Evolutionary conservation across 2,329 filamentous ascomycete species (phyloP), one percentile per base, ranked within the genome.

Genomic region (Aspergillus pseudoglaucus): DNA sequence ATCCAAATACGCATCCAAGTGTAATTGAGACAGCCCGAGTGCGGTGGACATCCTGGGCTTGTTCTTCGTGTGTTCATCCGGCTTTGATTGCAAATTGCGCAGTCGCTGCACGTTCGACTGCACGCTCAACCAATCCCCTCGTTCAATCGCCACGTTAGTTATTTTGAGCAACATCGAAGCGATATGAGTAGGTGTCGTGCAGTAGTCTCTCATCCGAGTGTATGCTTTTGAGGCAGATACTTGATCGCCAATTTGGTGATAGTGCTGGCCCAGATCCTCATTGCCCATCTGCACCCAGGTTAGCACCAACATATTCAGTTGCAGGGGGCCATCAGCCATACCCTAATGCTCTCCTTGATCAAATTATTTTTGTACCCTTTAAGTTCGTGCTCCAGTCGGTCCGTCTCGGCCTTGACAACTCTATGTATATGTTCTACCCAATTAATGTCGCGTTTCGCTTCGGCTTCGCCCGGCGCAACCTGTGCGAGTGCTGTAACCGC

Each of bases 321-420:
- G 27, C 45, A 10, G 5, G 32, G 40, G 22, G 20, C 17, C 37
- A 4, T 27, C 27, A 46, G 37, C 62, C 79, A 48, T 75, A 94
- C 90, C 57, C 90, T 74, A 60, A 97, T 95, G 72, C 90, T 96
- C 72, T 98, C 93, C 66, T 96, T 95, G 59, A 98, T 90, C 39
- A 97, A 73, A 60, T 97, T 98, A 64, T 96, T 95, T 71, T 93
- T 95, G 69, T 97, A 97, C 1, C 85, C 85, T 67, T 90, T 90
- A 17, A 98, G 75, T 67, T 97, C 89, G 14, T 79, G 74, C 63
- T 96, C 89, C 47, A 97, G 75, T n/a, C 86, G 81, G 47, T 82
- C 76, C 1, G 84, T 84, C 66, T 95, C 86, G 1, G 74, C 71
- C 56, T 81, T 80, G 59, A 90, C 88, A 45, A 78, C 73, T 53